phyloP scores from a whole-genome alignment of 1,284 basidiomycete species.

The Boletus subluridellus region DNA sequence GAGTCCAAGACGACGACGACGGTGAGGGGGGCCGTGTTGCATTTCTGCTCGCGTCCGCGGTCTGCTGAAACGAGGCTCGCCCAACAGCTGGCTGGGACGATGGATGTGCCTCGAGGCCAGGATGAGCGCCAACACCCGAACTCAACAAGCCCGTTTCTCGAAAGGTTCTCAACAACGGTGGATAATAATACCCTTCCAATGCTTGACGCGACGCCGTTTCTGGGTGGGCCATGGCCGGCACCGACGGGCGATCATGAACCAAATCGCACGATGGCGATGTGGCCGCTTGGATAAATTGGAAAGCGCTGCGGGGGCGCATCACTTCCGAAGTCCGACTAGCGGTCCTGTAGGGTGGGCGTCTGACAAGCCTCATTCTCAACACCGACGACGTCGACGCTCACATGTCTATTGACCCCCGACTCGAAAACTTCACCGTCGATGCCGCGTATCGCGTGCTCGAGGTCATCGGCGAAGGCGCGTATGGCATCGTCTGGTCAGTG shows the following conservation, averaged over 20 bases:
- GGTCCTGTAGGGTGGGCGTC: not conserved
- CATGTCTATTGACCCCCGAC: constrained; percentile 25
- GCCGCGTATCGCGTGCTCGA: constrained; percentile 83
- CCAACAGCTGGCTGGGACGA: not conserved
- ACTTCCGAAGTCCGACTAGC: constrained; percentile 29
- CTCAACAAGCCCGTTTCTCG: not conserved
- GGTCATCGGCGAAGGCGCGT: constrained; percentile 86
- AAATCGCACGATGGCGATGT: not conserved
- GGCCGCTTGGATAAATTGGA: not conserved
- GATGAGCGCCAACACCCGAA: not conserved
- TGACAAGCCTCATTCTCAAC: not conserved
- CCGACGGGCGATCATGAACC: not conserved
- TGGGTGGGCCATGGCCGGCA: constrained; percentile 1
- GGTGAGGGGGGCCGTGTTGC: not conserved
- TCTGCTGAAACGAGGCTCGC: not conserved
- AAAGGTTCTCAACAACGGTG: not conserved
- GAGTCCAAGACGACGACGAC: not conserved
- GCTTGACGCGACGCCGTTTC: not conserved
- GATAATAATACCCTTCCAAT: not conserved
- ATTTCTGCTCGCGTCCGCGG: not conserved
- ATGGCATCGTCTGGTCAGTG: constrained; percentile 73
- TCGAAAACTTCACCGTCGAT: constrained; percentile 31
- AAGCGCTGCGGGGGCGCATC: not conserved
- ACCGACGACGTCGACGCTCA: constrained; percentile 6
- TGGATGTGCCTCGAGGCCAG: not conserved